Conservation (phyloP, 2,329 filamentous ascomycete species). For the Gyromitra esculenta region DNA sequence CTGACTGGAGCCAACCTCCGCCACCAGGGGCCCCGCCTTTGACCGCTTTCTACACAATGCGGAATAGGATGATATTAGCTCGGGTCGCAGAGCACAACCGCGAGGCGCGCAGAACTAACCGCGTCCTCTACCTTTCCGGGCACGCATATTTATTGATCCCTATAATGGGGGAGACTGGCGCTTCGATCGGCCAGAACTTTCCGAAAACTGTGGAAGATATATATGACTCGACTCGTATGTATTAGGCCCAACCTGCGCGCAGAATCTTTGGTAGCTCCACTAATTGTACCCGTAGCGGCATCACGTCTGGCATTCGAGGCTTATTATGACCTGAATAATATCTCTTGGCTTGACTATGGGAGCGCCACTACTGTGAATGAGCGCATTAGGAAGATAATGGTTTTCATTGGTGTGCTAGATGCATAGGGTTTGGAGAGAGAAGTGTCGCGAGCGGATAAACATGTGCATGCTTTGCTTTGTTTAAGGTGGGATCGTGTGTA, state of each 20-base stretch:
- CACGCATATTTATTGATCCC: not conserved
- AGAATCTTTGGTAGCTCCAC: no score
- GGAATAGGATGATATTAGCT: no score
- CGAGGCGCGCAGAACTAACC: slow-evolving; percentile 3
- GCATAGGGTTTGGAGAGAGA: not conserved
- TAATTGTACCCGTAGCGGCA: no score
- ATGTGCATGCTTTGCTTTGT: no score
- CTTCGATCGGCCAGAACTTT: not conserved
- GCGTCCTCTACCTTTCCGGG: not conserved
- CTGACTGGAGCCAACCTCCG: no score
- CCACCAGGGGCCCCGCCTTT: no score
- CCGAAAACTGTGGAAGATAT: not conserved
- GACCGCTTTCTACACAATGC: no score
- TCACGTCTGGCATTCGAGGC: not conserved
- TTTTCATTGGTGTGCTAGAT: not conserved
- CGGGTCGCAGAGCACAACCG: not conserved
- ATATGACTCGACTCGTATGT: not conserved
- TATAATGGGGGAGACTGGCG: not conserved
- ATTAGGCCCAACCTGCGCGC: no score
- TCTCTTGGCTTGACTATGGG: not conserved
- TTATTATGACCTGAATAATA: not conserved
- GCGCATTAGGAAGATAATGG: not conserved
- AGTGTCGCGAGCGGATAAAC: not conserved
- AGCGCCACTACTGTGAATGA: not conserved
- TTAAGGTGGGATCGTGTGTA: not conserved